Base-by-base conservation (phyloP, 345 rosid genomes). In the Populus tremula region DNA sequence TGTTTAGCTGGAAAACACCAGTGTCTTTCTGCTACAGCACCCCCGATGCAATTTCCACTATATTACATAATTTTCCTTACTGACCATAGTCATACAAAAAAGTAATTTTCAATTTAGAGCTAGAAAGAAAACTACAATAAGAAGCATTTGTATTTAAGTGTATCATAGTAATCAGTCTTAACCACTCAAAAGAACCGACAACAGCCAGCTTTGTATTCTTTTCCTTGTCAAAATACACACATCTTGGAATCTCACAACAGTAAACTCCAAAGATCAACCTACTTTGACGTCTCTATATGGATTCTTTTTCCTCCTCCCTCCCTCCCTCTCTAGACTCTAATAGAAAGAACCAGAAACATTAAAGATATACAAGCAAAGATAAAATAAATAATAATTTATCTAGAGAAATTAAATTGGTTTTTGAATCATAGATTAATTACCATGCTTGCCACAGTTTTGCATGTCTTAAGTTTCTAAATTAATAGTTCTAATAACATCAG, bases 211-310 rank as follows among this genome's bases (percentile, higher is more conserved):
- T 70, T 79, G 74, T 69, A 75, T 39, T 69, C 59, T 80, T 56
- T 53, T 67, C 73, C 72, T 82, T 62, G 82, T 81, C 81, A 77
- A 50, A 59, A 25, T 66, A 64, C 77, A 21, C 53, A 76, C 59
- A 67, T 31, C 74, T 71, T 75, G 49, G 82, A 74, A 84, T 84
- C 80, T 70, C 65, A 63, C 36, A 64, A 71, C 80, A 80, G 77
- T 70, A 78, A 68, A 67, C 35, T 67, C 67, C 69, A 73, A 53
- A 75, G 29, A 18, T 29, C 70, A 76, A 69, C 73, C 78, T 21
- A 70, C 31, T 36, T 33, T 66, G 63, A 65, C 9, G 73, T 66
- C 70, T 71, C 64, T 64, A 36, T 17, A 61, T 70, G 71, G 16
- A 78, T 43, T 71, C 39, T 38, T 49, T 69, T 53, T 59, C 31